phyloP scores from a whole-genome alignment of 2,329 filamentous ascomycete genomes.

The Lachnellula willkommii region DNA sequence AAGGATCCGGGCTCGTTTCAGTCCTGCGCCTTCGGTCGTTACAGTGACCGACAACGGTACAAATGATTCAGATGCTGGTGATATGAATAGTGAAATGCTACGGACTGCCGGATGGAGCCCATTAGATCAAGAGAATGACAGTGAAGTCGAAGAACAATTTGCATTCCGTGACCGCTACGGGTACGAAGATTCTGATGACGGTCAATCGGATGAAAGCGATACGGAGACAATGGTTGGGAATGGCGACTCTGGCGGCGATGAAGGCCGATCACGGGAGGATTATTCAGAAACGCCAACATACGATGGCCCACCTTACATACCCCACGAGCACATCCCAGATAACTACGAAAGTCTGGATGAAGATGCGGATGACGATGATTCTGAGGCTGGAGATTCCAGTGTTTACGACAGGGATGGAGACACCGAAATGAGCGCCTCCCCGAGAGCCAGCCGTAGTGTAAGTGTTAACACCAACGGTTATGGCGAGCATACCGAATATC shows the following conservation, averaged over 20 bases:
- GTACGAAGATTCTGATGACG: conserved; percentile 11
- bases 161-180: conserved; percentile 9
- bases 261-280: conserved; percentile 18
- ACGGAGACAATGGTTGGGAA: conserved; percentile 27
- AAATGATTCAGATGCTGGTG: conserved; percentile 27
- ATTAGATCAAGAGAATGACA: conserved; percentile 30
- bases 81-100: conserved; percentile 21
- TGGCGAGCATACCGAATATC: conserved; percentile 1
- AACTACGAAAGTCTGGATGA: conserved; percentile 7
- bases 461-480: conserved; percentile 6
- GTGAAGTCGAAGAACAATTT: conserved; percentile 20
- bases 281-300: conserved; percentile 22
- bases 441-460: conserved; percentile 13
- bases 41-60: conserved; percentile 18
- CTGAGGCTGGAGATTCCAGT: conserved; percentile 13
- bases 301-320: conserved; percentile 7
- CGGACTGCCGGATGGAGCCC: conserved; percentile 31
- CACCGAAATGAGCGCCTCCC: conserved; percentile 32
- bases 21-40: conserved; percentile 16
- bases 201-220: conserved; percentile 23
- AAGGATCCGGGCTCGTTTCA: conserved; percentile 5
- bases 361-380: conserved; percentile 23
- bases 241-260: conserved; percentile 21
- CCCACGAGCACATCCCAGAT: conserved; percentile 2
- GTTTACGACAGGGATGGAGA: conserved; percentile 32